These are phyloP conservation scores for Botryotinia calthae DNA, from an alignment of 2,329 filamentous ascomycete species.

Conservation along the genomic window DNA sequence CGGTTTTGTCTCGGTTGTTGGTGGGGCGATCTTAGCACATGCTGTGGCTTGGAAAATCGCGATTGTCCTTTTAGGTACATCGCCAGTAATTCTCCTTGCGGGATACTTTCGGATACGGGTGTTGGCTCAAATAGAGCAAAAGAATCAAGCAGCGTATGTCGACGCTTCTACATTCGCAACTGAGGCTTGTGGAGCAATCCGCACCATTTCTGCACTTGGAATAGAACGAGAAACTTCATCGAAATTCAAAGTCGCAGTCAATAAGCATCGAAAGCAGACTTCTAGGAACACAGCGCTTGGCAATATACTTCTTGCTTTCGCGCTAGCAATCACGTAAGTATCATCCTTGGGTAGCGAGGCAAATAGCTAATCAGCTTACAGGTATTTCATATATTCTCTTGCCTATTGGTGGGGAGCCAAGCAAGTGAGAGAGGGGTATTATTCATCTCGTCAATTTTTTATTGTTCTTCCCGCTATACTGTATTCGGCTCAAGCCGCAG, in stretches of 20 bases:
- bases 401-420: constrained; percentile 79
- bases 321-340: constrained; percentile 40
- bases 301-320: constrained; percentile 59
- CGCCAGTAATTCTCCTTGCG: constrained; percentile 66
- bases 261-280: constrained; percentile 53
- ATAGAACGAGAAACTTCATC: constrained; percentile 51
- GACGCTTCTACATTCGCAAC: constrained; percentile 62
- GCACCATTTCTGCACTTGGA: constrained; percentile 57
- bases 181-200: constrained; percentile 66
- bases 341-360: not conserved
- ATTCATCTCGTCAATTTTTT: constrained; percentile 67
- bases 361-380: constrained; percentile 46
- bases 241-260: constrained; percentile 53
- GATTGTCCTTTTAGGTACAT: constrained; percentile 65
- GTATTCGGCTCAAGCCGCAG: constrained; percentile 69
- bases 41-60: constrained; percentile 71
- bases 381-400: constrained; percentile 69
- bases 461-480: constrained; percentile 70
- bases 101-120: constrained; percentile 67
- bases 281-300: constrained; percentile 49
- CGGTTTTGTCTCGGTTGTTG: constrained; percentile 63
- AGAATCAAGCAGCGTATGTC: constrained; percentile 62
- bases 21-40: constrained; percentile 50
- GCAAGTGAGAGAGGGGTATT: constrained; percentile 61
- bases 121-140: constrained; percentile 59